phyloP scores from a whole-genome alignment of 345 rosid genomes.

The Aegle marmelos region DNA sequence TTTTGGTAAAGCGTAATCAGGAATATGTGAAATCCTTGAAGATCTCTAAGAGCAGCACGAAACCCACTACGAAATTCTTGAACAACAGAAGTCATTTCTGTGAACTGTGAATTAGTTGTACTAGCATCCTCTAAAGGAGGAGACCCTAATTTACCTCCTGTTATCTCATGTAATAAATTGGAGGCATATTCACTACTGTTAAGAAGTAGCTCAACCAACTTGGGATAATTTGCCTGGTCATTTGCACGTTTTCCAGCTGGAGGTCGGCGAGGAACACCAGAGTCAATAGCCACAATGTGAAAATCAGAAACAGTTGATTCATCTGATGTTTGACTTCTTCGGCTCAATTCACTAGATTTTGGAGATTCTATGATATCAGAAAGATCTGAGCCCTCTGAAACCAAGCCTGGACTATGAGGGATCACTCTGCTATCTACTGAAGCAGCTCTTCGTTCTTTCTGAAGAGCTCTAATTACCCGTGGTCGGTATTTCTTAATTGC shows the following conservation, averaged over 20 bases:
- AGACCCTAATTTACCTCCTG: slow-evolving; percentile 75
- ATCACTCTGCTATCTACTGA: slow-evolving; percentile 69
- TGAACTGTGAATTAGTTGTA: slow-evolving; percentile 21
- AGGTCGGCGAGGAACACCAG: slow-evolving; percentile 96
- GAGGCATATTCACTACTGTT: slow-evolving; percentile 68
- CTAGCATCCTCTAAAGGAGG: slow-evolving; percentile 40
- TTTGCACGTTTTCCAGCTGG: slow-evolving; percentile 95
- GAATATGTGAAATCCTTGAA: slow-evolving; percentile 91
- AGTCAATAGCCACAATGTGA: slow-evolving; percentile 84
- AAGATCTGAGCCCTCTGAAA: slow-evolving; percentile 59
- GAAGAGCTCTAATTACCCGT: slow-evolving; percentile 71
- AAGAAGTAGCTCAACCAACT: slow-evolving; percentile 85
- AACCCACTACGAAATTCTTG: slow-evolving; percentile 81
- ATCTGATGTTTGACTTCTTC: slow-evolving; percentile 51
- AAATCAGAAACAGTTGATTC: slow-evolving; percentile 44
- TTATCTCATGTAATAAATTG: slow-evolving; percentile 71
- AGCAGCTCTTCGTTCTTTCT: slow-evolving; percentile 79
- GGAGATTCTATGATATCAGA: slow-evolving; percentile 70
- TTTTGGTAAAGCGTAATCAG: slow-evolving; percentile 92
- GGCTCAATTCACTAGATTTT: slow-evolving; percentile 44
- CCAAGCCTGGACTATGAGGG: slow-evolving; percentile 42
- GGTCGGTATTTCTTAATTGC: slow-evolving; percentile 74
- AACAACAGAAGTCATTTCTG: slow-evolving; percentile 44
- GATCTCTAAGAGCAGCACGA: slow-evolving; percentile 84
- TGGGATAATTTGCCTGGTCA: slow-evolving; percentile 88